Percentiles rank a stretch among this genome's conserved stretches.
These are phyloP conservation scores for Yarrowia porcina DNA, from an alignment of 805 yeast genomes.

Conservation along the genomic window DNA sequence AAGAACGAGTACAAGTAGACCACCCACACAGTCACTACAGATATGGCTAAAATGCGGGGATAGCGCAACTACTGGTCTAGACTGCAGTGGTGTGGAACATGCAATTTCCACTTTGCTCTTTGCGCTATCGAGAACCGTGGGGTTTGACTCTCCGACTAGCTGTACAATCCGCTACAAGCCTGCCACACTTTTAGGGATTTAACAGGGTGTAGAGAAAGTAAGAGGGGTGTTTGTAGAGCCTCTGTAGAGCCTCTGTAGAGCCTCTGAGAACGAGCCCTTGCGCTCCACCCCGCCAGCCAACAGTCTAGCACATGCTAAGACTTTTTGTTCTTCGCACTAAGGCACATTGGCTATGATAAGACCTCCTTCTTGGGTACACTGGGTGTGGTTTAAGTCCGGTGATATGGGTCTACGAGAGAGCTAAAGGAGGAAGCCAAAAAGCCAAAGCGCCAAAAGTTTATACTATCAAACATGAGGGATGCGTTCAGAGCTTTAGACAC, in stretches of 20 bases:
- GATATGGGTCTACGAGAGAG: not conserved
- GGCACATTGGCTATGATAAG: not conserved
- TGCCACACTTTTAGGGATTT: constrained; percentile 2
- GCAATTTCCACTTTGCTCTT: not conserved
- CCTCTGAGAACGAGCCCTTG: too few relatives aligned
- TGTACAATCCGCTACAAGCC: not conserved
- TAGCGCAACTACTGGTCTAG: not conserved
- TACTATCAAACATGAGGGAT: constrained; percentile 2
- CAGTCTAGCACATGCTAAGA: not conserved
- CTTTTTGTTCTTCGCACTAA: not conserved
- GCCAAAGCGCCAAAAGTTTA: not conserved
- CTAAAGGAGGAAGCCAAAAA: not conserved
- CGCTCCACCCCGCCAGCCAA: too few relatives aligned
- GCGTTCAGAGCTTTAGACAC: not conserved
- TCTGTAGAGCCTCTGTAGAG: too few relatives aligned
- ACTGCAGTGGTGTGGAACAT: not conserved
- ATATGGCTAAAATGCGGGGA: not conserved
- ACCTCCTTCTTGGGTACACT: not conserved
- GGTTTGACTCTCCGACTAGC: not conserved
- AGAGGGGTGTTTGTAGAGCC: too few relatives aligned
- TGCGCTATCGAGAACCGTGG: not conserved
- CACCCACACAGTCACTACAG: too few relatives aligned
- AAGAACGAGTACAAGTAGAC: too few relatives aligned
- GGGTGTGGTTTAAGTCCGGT: not conserved
- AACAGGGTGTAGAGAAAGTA: too few relatives aligned